Evolutionary conservation across 2,329 filamentous ascomycete genomes (phyloP).

Genomic region (Fusarium cyanostomum): DNA sequence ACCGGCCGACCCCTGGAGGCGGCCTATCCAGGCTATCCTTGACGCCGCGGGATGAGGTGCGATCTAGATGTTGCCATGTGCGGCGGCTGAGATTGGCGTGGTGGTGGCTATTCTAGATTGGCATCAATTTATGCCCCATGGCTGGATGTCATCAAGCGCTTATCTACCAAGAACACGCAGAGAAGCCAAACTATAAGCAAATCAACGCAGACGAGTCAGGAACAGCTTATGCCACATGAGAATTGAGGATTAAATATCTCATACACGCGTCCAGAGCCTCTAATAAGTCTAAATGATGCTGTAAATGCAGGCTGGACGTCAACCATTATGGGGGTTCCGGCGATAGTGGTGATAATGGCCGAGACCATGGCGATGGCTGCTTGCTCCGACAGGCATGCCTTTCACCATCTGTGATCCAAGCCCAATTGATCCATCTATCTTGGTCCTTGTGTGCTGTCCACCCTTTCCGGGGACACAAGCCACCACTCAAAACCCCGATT

Average conservation of each 20-base stretch:
- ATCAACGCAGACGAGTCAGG: slow-evolving; percentile 5
- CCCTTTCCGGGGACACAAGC: not conserved
- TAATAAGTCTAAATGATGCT: slow-evolving; percentile 35
- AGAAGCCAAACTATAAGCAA: not conserved
- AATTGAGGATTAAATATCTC: slow-evolving; percentile 38
- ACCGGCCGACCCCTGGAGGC: slow-evolving; percentile 6
- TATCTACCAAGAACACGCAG: no score
- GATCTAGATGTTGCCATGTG: slow-evolving; percentile 6
- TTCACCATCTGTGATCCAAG: slow-evolving; percentile 8
- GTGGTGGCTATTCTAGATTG: not conserved
- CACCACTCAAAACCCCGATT: slow-evolving; percentile 24
- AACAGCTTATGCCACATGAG: slow-evolving; percentile 18
- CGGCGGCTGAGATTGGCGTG: not conserved
- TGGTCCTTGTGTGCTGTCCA: slow-evolving; percentile 4
- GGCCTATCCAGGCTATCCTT: not conserved
- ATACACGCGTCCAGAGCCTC: slow-evolving; percentile 40
- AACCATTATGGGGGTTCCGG: slow-evolving; percentile 1
- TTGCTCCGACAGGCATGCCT: not conserved
- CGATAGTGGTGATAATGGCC: slow-evolving; percentile 10
- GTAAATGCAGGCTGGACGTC: slow-evolving; percentile 24
- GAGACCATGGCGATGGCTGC: slow-evolving; percentile 12
- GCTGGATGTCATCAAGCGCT: no score
- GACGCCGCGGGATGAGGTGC: slow-evolving; percentile 7
- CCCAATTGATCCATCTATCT: slow-evolving; percentile 18
- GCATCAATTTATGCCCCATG: not conserved